Evolutionary conservation across 805 yeast genomes (phyloP).

Genomic region (Vanderwaltozyma polyspora): DNA sequence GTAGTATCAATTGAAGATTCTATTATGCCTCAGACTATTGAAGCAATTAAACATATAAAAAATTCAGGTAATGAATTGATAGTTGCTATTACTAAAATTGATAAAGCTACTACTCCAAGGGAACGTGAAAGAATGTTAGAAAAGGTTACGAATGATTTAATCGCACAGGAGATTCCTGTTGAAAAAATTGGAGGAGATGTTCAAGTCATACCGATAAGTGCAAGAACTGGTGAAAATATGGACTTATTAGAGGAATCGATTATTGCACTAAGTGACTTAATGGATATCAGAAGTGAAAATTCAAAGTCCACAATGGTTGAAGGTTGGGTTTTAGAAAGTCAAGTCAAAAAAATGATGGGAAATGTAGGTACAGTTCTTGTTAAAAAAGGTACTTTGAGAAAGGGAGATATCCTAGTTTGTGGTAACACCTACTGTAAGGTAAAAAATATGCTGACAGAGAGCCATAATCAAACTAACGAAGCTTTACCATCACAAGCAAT

Average conservation of each 20-base stretch:
- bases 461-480: slow-evolving; percentile 45
- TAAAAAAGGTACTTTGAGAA: slow-evolving; percentile 62
- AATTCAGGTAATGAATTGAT: slow-evolving; percentile 41
- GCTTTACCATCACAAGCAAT: slow-evolving; percentile 89
- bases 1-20: slow-evolving; percentile 98
- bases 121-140: slow-evolving; percentile 53
- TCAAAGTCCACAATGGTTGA: slow-evolving; percentile 40
- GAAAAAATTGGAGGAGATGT: slow-evolving; percentile 95
- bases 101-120: slow-evolving; percentile 37
- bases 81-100: slow-evolving; percentile 90
- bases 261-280: slow-evolving; percentile 69
- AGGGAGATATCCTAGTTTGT: slow-evolving; percentile 66
- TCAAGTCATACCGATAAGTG: slow-evolving; percentile 80
- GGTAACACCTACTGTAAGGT: slow-evolving; percentile 84
- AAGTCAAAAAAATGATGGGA: slow-evolving; percentile 73
- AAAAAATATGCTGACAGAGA: slow-evolving; percentile 63
- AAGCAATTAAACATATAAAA: slow-evolving; percentile 88
- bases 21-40: slow-evolving; percentile 94
- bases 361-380: slow-evolving; percentile 77
- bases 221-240: slow-evolving; percentile 82
- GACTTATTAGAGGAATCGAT: slow-evolving; percentile 83
- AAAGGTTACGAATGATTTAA: slow-evolving; percentile 65
- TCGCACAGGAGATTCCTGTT: slow-evolving; percentile 66
- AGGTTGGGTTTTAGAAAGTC: slow-evolving; percentile 86
- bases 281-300: slow-evolving; percentile 58